These are phyloP conservation scores for Aspergillus quadrilineatus DNA, from an alignment of 2,329 filamentous ascomycete species.

Conservation along the genomic window DNA sequence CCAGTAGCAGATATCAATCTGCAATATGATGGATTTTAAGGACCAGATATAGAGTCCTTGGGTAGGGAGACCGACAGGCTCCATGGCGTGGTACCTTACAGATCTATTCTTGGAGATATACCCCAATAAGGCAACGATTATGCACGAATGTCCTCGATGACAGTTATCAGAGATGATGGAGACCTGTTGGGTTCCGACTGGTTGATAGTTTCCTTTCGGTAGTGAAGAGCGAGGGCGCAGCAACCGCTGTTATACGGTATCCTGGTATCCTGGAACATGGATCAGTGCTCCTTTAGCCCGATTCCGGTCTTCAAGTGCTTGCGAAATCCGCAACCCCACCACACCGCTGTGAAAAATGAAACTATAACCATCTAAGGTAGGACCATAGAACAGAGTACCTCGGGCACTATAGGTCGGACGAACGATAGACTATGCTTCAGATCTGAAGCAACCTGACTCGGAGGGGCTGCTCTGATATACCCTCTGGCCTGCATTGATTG, in stretches of 20 bases:
- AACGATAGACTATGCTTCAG: neutral
- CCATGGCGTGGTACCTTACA: slow-evolving; percentile 5
- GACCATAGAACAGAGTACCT: neutral
- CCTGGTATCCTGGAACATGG: neutral
- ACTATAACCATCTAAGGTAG: neutral
- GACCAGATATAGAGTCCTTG: neutral
- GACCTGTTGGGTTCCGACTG: neutral
- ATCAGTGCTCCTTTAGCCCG: neutral
- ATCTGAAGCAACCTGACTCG: neutral
- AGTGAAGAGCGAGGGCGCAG: neutral
- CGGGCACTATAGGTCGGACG: neutral
- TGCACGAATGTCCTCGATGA: neutral
- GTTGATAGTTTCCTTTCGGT: neutral
- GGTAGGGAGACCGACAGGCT: slow-evolving; percentile 1
- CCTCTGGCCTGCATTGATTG: no score
- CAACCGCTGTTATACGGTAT: neutral
- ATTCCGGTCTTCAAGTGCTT: neutral
- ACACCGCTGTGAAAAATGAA: neutral
- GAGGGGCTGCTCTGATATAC: neutral
- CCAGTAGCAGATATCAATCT: neutral
- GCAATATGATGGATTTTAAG: neutral
- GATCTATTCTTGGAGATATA: slow-evolving; percentile 6
- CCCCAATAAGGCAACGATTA: slow-evolving; percentile 1
- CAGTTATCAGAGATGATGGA: neutral
- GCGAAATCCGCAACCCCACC: neutral